phyloP scores from a whole-genome alignment of 2,329 filamentous ascomycete genomes.

The Cordyceps militaris region DNA sequence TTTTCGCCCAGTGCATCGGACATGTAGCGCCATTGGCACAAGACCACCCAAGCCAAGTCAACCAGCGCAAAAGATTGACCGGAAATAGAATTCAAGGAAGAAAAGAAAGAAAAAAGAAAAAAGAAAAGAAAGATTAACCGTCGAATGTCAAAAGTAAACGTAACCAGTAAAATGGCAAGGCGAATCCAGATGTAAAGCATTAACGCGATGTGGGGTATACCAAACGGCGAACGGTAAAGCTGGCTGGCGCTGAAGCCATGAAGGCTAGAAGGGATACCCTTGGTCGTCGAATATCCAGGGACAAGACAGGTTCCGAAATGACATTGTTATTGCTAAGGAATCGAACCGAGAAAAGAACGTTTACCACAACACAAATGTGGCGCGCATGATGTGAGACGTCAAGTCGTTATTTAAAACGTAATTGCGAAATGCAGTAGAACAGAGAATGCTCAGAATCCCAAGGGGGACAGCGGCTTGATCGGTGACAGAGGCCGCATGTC shows the following conservation, averaged over 20 bases:
- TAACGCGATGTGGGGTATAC: conserved; percentile 22
- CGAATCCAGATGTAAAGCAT: neutral
- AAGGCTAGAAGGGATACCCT: neutral
- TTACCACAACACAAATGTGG: neutral
- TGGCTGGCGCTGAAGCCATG: neutral
- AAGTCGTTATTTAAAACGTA: neutral
- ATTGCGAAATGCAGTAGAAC: neutral
- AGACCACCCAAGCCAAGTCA: neutral
- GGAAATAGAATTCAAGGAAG: neutral
- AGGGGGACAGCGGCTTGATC: conserved; percentile 51
- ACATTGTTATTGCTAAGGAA: neutral
- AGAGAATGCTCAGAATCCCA: conserved; percentile 36
- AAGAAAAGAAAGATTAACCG: neutral
- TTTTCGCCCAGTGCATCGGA: neutral
- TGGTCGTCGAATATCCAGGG: neutral
- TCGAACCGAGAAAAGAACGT: conserved; percentile 1
- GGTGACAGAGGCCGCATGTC: conserved; percentile 48
- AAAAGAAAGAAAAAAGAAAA: neutral
- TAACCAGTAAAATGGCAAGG: too few species aligned
- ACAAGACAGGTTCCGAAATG: neutral
- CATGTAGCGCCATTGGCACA: neutral
- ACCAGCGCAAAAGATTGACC: neutral
- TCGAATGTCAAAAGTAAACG: neutral
- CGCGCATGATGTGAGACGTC: conserved; percentile 1
- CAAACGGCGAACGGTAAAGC: conserved; percentile 15